Evolutionary conservation across 768 basidiomycete genomes (phyloP).

Genomic region (Panaeolus cyanescens): DNA sequence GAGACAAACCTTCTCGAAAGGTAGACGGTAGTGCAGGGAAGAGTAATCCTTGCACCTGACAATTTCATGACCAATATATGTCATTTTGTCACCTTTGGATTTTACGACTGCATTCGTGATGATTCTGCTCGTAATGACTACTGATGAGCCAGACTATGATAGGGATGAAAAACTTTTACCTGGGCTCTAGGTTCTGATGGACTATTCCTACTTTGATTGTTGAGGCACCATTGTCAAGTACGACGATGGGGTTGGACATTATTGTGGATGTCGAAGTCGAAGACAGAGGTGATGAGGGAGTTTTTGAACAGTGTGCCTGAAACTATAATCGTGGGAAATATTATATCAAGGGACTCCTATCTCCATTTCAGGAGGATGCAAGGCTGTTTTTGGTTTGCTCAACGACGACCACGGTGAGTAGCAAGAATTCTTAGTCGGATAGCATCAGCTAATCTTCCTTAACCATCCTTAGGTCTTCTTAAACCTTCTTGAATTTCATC

Average conservation of each 20-base stretch:
- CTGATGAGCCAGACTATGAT: conserved; percentile 6
- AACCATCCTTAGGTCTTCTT: background rate
- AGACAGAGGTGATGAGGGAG: background rate
- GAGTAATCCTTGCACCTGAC: conserved; percentile 77
- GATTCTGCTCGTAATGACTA: conserved; percentile 43
- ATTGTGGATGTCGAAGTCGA: conserved; percentile 7
- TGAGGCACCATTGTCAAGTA: conserved; percentile 88
- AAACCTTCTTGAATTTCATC: background rate
- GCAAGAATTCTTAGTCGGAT: background rate
- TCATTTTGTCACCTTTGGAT: conserved; percentile 79
- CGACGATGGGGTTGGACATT: conserved; percentile 42
- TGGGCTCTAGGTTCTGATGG: conserved; percentile 29
- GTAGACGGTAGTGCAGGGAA: conserved; percentile 78
- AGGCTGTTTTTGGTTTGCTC: background rate
- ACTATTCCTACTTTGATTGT: conserved; percentile 75
- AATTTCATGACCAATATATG: conserved; percentile 88
- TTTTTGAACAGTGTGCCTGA: conserved; percentile 13
- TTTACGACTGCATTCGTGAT: conserved; percentile 83
- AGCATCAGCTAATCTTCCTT: conserved; percentile 2
- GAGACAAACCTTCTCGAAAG: conserved; percentile 78
- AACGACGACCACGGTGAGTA: conserved; percentile 1
- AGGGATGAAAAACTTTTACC: conserved; percentile 23
- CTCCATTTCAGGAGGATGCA: background rate
- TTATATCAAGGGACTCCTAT: conserved; percentile 8
- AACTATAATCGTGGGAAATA: conserved; percentile 12